Evolutionary conservation across 2,329 filamentous ascomycete genomes (phyloP).

Genomic region (Aspergillus caelatus): DNA sequence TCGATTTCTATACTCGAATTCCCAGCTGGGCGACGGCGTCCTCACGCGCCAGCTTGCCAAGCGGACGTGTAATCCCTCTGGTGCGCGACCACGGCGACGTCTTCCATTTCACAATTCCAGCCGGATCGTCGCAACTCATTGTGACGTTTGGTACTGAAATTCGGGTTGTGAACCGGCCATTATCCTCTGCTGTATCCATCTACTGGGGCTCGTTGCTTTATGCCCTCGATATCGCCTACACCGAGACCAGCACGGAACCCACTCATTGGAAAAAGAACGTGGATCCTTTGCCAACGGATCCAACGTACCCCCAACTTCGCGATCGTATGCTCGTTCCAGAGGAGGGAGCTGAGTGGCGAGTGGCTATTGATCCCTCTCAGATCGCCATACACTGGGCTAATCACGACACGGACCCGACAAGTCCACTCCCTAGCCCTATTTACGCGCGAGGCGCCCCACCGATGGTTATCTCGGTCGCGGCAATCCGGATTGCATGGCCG

Average conservation of each 20-base stretch:
- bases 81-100: not conserved
- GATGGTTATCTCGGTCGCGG: constrained; percentile 27
- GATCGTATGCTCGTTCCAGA: not conserved
- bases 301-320: not conserved
- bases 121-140: not conserved
- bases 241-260: not conserved
- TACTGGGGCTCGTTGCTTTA: constrained; percentile 5
- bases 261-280: constrained; percentile 2
- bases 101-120: not conserved
- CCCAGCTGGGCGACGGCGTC: not conserved
- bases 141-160: not conserved
- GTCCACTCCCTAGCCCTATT: constrained; percentile 3
- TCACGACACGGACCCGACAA: not conserved
- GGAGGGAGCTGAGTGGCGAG: not conserved
- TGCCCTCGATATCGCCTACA: not conserved
- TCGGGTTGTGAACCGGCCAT: not conserved
- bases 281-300: not conserved
- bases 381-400: not conserved
- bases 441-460: constrained; percentile 3
- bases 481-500: constrained; percentile 38
- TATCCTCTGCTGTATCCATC: not conserved
- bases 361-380: constrained; percentile 1
- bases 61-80: not conserved
- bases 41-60: not conserved
- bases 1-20: constrained; percentile 8